phyloP scores from a whole-genome alignment of 345 rosid genomes.

The Pistacia atlantica region DNA sequence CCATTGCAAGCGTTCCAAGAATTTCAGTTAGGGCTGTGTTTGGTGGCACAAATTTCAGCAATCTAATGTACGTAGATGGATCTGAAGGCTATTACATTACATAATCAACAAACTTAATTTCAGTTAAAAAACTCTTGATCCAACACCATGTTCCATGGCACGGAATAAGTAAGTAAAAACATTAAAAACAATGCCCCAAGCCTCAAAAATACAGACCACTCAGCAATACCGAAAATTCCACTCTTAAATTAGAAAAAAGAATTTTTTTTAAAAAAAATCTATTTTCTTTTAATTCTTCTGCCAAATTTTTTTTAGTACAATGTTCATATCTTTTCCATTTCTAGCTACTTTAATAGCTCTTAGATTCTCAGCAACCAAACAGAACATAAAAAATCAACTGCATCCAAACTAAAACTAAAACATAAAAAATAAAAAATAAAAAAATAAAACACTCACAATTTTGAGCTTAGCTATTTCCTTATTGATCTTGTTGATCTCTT shows the following conservation, averaged over 20 bases:
- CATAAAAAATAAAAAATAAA: background rate
- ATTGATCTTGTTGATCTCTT: slow-evolving; percentile 70
- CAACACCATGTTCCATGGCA: background rate
- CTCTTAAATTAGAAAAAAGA: background rate
- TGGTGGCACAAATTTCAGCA: too few species aligned
- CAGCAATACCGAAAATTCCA: background rate
- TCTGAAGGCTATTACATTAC: background rate
- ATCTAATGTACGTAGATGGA: background rate
- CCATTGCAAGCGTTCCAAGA: too few species aligned
- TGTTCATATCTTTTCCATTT: background rate
- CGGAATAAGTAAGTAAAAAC: background rate
- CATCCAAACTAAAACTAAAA: background rate
- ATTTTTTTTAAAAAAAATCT: background rate
- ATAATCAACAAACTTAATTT: background rate
- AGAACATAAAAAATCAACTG: background rate
- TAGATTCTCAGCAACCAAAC: background rate
- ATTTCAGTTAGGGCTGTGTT: too few species aligned
- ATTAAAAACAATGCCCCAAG: background rate
- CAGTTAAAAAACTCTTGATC: background rate
- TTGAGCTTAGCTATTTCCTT: slow-evolving; percentile 73
- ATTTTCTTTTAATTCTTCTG: too few species aligned
- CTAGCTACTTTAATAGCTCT: background rate
- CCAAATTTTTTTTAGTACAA: background rate
- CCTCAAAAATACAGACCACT: background rate
- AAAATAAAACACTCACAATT: slow-evolving; percentile 46